These are phyloP conservation scores for Marasmius oreades DNA, from an alignment of 1,284 basidiomycete genomes.

Conservation along the genomic window DNA sequence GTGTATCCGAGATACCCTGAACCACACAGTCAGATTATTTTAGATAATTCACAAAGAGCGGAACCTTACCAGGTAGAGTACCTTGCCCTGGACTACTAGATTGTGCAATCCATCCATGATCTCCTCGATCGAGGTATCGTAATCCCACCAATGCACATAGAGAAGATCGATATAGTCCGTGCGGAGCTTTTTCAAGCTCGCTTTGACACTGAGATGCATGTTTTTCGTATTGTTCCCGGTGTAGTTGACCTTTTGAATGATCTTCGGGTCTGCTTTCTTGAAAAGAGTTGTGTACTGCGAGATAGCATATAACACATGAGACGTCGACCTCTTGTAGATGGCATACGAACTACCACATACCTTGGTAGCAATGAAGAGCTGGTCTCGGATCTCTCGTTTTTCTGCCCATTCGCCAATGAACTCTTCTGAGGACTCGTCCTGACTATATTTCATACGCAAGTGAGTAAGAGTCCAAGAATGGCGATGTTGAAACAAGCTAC, in stretches of 20 bases:
- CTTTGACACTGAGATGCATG: constrained; percentile 40
- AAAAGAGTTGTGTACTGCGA: constrained; percentile 10
- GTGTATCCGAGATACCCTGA: constrained; percentile 33
- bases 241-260: constrained; percentile 37
- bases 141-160: constrained; percentile 58
- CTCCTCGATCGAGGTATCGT: constrained; percentile 49
- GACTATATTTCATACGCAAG: not conserved
- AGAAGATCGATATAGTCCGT: constrained; percentile 53
- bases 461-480: too few species aligned
- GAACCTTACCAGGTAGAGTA: constrained; percentile 47
- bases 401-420: constrained; percentile 10
- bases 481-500: not conserved
- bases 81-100: constrained; percentile 41
- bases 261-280: constrained; percentile 21
- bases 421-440: constrained; percentile 5
- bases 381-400: constrained; percentile 3
- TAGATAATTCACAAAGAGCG: too few species aligned
- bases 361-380: constrained; percentile 7
- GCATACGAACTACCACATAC: too few species aligned
- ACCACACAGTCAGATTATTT: not conserved
- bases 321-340: too few species aligned
- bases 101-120: constrained; percentile 49
- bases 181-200: constrained; percentile 51
- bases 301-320: too few species aligned
- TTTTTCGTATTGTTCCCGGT: constrained; percentile 47